These are phyloP conservation scores for Thalassiosira mediterranea DNA, from an alignment of 352 stramenopile species.

Conservation along the genomic window DNA sequence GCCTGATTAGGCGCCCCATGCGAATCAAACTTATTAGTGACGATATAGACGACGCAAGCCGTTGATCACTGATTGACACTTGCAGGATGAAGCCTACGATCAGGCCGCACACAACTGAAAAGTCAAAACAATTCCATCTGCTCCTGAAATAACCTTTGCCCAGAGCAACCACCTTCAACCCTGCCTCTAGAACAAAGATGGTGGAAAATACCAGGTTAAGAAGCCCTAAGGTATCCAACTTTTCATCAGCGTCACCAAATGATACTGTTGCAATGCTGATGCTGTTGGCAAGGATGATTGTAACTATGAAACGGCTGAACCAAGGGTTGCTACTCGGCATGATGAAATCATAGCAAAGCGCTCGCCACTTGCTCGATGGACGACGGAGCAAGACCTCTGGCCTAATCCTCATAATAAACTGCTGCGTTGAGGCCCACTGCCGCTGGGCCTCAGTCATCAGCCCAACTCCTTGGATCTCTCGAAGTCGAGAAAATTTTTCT, in stretches of 20 bases:
- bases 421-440: constrained; percentile 55
- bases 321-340: constrained; percentile 75
- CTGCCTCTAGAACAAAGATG: constrained; percentile 89
- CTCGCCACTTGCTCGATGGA: constrained; percentile 74
- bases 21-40: constrained; percentile 91
- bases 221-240: constrained; percentile 75
- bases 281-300: constrained; percentile 90
- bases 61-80: constrained; percentile 23
- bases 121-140: constrained; percentile 79
- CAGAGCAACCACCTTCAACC: constrained; percentile 88
- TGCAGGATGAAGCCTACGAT: constrained; percentile 54
- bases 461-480: constrained; percentile 47
- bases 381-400: constrained; percentile 60
- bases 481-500: constrained; percentile 90
- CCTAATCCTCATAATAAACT: constrained; percentile 63
- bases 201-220: constrained; percentile 89
- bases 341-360: constrained; percentile 80
- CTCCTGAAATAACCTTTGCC: constrained; percentile 74
- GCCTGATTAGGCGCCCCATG: constrained; percentile 89
- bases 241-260: constrained; percentile 85
- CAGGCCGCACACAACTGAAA: constrained; percentile 69
- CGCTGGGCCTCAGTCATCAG: constrained; percentile 84
- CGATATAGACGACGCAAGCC: constrained; percentile 77
- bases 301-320: constrained; percentile 90
- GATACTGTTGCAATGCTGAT: constrained; percentile 88